Conservation (phyloP, 257 asterid genomes). For the Schizonepeta tenuifolia region DNA sequence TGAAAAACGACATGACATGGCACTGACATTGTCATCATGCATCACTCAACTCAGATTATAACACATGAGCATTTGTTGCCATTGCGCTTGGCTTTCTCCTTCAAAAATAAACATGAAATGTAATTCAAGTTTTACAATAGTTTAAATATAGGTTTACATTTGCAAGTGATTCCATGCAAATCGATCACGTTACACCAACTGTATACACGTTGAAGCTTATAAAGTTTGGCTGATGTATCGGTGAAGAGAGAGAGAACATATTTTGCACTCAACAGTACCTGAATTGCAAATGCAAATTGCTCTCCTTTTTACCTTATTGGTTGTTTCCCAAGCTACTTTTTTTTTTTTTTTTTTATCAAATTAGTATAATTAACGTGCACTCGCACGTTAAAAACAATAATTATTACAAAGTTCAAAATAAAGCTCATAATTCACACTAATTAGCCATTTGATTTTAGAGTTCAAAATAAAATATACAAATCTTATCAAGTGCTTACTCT, state of each 20-base stretch:
- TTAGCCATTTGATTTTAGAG: no score
- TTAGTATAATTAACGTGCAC: no score
- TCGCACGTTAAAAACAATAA: no score
- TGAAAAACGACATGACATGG: not conserved
- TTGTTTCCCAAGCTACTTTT: not conserved
- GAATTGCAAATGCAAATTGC: not conserved
- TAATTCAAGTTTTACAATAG: not conserved
- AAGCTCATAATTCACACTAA: no score
- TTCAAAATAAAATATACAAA: no score
- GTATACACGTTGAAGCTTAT: not conserved
- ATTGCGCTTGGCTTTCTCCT: not conserved
- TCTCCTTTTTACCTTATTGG: not conserved
- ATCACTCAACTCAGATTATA: not conserved
- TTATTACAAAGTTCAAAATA: no score
- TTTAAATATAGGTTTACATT: not conserved
- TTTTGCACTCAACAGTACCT: not conserved
- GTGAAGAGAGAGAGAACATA: not conserved
- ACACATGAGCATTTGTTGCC: not conserved
- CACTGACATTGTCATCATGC: no score
- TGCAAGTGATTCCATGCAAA: not conserved
- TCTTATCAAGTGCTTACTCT: no score
- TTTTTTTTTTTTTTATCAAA: no score
- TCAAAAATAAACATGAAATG: not conserved
- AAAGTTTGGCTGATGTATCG: not conserved
- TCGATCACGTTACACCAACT: not conserved